phyloP scores from a whole-genome alignment of 2,329 filamentous ascomycete genomes.

The Trichophaea hybrida region DNA sequence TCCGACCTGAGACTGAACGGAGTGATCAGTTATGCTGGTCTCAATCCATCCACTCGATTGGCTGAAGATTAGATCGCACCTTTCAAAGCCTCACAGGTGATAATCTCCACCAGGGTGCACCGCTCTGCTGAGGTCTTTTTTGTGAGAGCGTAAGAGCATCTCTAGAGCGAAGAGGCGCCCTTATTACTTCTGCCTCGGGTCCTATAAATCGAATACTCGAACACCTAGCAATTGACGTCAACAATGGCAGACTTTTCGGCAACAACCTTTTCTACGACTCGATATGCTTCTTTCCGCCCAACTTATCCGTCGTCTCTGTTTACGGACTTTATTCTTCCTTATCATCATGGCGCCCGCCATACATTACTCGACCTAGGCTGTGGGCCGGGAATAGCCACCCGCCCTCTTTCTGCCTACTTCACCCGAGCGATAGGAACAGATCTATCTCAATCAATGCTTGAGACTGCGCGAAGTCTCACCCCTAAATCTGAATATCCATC shows the following conservation, averaged over 20 bases:
- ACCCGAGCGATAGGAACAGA: conserved; percentile 38
- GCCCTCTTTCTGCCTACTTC: conserved; percentile 42
- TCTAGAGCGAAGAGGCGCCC: no score
- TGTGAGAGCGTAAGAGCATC: no score
- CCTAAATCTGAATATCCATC: conserved; percentile 19
- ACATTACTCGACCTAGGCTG: conserved; percentile 46
- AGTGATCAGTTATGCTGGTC: no score
- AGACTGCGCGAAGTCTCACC: conserved; percentile 36
- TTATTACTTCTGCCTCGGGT: no score
- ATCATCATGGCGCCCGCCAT: conserved; percentile 35
- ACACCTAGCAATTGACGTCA: neutral
- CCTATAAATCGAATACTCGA: no score
- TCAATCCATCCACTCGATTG: no score
- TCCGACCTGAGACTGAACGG: no score
- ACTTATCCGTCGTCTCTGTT: conserved; percentile 43
- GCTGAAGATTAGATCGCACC: no score
- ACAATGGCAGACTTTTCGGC: conserved; percentile 40
- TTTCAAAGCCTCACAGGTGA: no score
- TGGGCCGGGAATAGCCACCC: conserved; percentile 45
- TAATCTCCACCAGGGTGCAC: no score
- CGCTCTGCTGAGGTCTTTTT: no score
- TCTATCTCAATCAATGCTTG: conserved; percentile 44
- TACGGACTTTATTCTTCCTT: conserved; percentile 39
- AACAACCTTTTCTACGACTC: conserved; percentile 23
- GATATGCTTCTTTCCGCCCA: conserved; percentile 48